These are phyloP conservation scores for Barnettozyma californica DNA, from an alignment of 805 yeast species.

Conservation along the genomic window DNA sequence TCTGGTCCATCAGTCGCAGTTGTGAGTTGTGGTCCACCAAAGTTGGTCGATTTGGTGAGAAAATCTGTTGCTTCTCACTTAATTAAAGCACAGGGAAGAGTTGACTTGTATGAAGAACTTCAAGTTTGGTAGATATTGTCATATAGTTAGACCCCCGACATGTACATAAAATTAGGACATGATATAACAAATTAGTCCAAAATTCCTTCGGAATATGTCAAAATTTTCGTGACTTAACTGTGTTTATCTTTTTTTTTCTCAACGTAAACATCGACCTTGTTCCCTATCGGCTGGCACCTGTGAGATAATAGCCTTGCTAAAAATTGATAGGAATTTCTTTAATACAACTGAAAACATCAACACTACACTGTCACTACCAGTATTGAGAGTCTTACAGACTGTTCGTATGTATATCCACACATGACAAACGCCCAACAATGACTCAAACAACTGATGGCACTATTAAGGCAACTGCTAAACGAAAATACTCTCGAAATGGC, in stretches of 20 bases:
- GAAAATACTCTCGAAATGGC: conserved; percentile 27
- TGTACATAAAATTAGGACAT: neutral
- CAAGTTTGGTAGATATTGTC: conserved; percentile 66
- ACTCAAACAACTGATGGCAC: neutral
- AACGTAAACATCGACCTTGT: neutral
- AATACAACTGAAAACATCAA: too few species aligned
- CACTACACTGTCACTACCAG: too few species aligned
- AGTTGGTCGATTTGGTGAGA: conserved; percentile 54
- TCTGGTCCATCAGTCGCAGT: conserved; percentile 41
- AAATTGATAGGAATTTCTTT: too few species aligned
- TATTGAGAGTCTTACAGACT: too few species aligned
- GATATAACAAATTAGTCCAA: neutral
- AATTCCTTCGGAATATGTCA: conserved; percentile 6
- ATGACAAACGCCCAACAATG: neutral
- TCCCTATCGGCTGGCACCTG: too few species aligned
- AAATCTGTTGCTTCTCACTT: conserved; percentile 36
- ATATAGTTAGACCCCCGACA: too few species aligned
- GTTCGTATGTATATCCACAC: too few species aligned
- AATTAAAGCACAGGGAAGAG: conserved; percentile 38
- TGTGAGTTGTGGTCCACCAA: conserved; percentile 58
- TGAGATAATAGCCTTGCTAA: too few species aligned
- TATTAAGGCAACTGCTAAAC: conserved; percentile 9
- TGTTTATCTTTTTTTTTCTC: neutral
- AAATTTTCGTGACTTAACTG: neutral
- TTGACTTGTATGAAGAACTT: conserved; percentile 70